Percentiles rank a stretch among this genome's conserved stretches.
These are phyloP conservation scores for Fusarium musae DNA, from an alignment of 2,329 filamentous ascomycete genomes.

Conservation along the genomic window DNA sequence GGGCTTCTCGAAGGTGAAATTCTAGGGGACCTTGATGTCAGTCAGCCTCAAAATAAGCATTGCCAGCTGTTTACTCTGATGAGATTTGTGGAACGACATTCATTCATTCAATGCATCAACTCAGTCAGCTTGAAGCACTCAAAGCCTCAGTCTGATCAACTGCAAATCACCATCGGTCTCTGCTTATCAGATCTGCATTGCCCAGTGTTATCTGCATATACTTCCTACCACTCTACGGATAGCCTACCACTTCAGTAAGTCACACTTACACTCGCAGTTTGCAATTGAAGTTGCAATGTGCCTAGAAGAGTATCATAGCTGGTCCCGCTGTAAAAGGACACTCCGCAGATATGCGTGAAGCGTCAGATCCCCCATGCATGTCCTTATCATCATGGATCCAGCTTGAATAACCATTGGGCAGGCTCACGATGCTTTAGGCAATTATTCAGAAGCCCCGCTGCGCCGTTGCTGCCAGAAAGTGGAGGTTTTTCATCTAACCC, in stretches of 20 bases:
- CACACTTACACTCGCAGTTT: slow-evolving; percentile 11
- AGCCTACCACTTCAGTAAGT: background rate
- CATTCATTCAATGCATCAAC: background rate
- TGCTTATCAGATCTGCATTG: slow-evolving; percentile 26
- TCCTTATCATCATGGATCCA: slow-evolving; percentile 41
- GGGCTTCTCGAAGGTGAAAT: slow-evolving; percentile 12
- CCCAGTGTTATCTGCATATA: slow-evolving; percentile 6
- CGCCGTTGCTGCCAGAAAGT: slow-evolving; percentile 20
- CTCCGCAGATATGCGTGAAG: slow-evolving; percentile 39
- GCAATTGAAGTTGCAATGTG: slow-evolving; percentile 3
- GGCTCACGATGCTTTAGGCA: slow-evolving; percentile 22
- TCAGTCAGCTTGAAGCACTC: background rate
- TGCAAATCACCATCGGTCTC: background rate
- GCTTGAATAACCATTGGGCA: slow-evolving; percentile 29
- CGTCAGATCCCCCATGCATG: slow-evolving; percentile 46
- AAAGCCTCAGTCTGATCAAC: background rate
- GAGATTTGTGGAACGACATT: background rate
- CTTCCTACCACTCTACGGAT: background rate
- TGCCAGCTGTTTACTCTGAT: background rate
- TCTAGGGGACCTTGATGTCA: slow-evolving; percentile 22
- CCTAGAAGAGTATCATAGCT: slow-evolving; percentile 14
- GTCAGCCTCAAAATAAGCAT: slow-evolving; percentile 2
- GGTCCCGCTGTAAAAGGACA: slow-evolving; percentile 36
- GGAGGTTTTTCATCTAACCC: slow-evolving; percentile 18
- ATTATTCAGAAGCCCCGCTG: slow-evolving; percentile 10